Evolutionary conservation across 2,329 filamentous ascomycete species (phyloP), one percentile per base, ranked within the genome.

Genomic region (Colletotrichum sp.): DNA sequence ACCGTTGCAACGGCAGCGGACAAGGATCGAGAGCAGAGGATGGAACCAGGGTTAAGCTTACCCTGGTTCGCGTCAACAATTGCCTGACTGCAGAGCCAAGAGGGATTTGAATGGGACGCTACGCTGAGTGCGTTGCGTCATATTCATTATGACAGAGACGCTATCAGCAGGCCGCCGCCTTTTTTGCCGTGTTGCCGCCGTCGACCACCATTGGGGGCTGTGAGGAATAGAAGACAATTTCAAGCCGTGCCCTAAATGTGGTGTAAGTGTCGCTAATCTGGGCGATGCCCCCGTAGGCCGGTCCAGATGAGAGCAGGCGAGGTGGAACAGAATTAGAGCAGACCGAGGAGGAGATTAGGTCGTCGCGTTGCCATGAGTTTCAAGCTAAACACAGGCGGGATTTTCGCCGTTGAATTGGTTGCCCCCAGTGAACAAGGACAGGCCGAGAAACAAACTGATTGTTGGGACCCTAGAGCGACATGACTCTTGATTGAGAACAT

Each of bases 81-180:
- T 68, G 56, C 64, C 56, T 72, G 43, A 75, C 73, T 64, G 70
- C 39, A 48, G 56, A 71, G 62, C 39, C 27, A 64, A 43, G 68
- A 75, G 69, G 62, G 70, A 61, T 68, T 73, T 48, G 32, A 56
- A 67, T 73, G 73, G 56, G 15, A 75, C 70, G 55, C 64, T 75
- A 28, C 61, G 39, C 65, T 52, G n/a, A 58, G 62, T 25, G 28
- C 36, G 43, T 73, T 75, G 73, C 73, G 73, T 75, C 73, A 75
- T 75, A 58, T 64, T 73, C 55, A 25, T 58, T 72, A 27, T 34
- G 13, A 43, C 10, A 36, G n/a, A 72, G 62, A 39, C 55, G 30
- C n/a, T 66, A 67, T 70, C 70, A 62, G 62, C 27, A 61, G 32
- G 55, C 30, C 13, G 10, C 12, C 27, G 56, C 67, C 32, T 28